Evolutionary conservation across 2,329 filamentous ascomycete genomes (phyloP).

Genomic region (Apiospora rasikravindrae): DNA sequence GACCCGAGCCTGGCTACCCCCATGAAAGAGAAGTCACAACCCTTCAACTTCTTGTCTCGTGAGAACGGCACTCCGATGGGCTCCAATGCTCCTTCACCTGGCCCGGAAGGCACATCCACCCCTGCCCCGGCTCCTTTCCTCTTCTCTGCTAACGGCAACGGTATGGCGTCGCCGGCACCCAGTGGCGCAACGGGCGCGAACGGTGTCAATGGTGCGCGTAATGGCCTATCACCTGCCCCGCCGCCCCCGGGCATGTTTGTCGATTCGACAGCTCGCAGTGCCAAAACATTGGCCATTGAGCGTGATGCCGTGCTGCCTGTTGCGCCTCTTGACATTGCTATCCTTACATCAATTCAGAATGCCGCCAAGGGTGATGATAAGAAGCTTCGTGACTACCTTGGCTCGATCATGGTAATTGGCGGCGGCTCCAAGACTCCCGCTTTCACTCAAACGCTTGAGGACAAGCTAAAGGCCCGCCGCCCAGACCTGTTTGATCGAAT

Average conservation of each 20-base stretch:
- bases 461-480: slow-evolving; percentile 72
- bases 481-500: slow-evolving; percentile 66
- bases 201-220: slow-evolving; percentile 42
- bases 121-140: slow-evolving; percentile 63
- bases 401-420: slow-evolving; percentile 88
- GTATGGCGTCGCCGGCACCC: slow-evolving; percentile 57
- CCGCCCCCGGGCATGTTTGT: slow-evolving; percentile 53
- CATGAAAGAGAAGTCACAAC: slow-evolving; percentile 67
- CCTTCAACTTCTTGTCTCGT: slow-evolving; percentile 72
- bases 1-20: slow-evolving; percentile 61
- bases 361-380: slow-evolving; percentile 89
- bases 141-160: slow-evolving; percentile 56
- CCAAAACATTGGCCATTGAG: slow-evolving; percentile 64
- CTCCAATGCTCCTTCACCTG: slow-evolving; percentile 87
- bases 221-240: slow-evolving; percentile 52
- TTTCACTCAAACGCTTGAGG: slow-evolving; percentile 83
- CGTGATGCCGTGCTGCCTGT: slow-evolving; percentile 83
- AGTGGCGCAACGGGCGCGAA: slow-evolving; percentile 39
- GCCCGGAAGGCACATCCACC: slow-evolving; percentile 76
- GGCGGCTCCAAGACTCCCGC: slow-evolving; percentile 82
- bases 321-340: slow-evolving; percentile 85
- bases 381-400: slow-evolving; percentile 87
- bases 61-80: slow-evolving; percentile 82
- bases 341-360: slow-evolving; percentile 86
- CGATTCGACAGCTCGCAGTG: slow-evolving; percentile 56